Evolutionary conservation across 768 basidiomycete genomes (phyloP).

Genomic region (Lactifluus subvellereus): DNA sequence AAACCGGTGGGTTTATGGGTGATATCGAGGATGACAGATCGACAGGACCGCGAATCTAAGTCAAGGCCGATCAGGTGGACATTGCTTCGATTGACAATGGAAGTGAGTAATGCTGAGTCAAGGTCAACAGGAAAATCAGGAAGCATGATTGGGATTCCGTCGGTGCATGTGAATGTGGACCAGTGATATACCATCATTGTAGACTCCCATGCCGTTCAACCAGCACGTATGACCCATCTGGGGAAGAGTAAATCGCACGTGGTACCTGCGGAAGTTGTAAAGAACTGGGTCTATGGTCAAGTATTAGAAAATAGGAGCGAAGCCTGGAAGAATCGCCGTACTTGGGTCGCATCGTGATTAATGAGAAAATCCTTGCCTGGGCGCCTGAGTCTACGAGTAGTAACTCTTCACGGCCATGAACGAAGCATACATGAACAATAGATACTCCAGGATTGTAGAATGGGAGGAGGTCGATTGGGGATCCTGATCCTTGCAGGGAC

Average conservation of each 20-base stretch:
- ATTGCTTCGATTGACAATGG: conserved; percentile 38
- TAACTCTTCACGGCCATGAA: conserved; percentile 49
- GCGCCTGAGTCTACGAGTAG: conserved; percentile 42
- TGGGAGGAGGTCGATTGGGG: conserved; percentile 34
- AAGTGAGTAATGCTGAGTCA: conserved; percentile 36
- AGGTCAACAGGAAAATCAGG: conserved; percentile 25
- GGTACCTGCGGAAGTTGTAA: conserved; percentile 38
- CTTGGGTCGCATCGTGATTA: conserved; percentile 51
- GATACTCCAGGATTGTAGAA: conserved; percentile 37
- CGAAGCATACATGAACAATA: conserved; percentile 40
- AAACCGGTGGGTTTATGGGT: conserved; percentile 54
- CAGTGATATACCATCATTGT: conserved; percentile 46
- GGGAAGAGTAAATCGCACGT: conserved; percentile 38
- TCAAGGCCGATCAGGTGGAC: conserved; percentile 43
- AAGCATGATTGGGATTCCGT: conserved; percentile 38
- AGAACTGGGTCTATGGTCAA: conserved; percentile 38
- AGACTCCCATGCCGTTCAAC: conserved; percentile 16
- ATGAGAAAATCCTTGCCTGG: conserved; percentile 46
- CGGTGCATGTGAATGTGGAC: conserved; percentile 48
- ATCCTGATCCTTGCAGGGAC: conserved; percentile 39
- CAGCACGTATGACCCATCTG: conserved; percentile 52
- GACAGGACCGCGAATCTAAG: conserved; percentile 30
- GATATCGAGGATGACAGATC: conserved; percentile 46
- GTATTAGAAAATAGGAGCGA: not conserved
- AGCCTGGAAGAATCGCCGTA: conserved; percentile 21